A percentile compares a stretch with the other conserved stretches of the same genome.
phyloP scores from a whole-genome alignment of 1,284 basidiomycete genomes.

The Ceratobasidium sp. region DNA sequence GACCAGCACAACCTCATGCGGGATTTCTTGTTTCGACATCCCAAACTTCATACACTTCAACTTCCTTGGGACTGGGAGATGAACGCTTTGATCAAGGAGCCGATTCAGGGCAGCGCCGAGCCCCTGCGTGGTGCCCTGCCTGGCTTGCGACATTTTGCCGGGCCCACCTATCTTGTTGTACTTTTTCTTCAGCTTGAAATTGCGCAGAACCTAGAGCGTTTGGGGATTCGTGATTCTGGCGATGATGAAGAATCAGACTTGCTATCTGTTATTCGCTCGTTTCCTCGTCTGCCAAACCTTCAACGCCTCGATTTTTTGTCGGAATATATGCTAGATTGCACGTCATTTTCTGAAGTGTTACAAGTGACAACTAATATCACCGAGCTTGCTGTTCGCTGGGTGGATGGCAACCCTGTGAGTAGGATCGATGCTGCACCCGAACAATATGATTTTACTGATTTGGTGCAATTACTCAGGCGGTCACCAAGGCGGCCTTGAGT shows the following conservation, averaged over 20 bases:
- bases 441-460: not conserved
- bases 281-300: conserved; percentile 34
- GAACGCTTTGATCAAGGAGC: conserved; percentile 27
- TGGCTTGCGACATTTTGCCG: conserved; percentile 16
- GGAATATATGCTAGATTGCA: conserved; percentile 30
- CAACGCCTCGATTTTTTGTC: conserved; percentile 22
- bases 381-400: conserved; percentile 29
- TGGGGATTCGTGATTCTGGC: conserved; percentile 21
- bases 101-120: not conserved
- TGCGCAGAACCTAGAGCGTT: conserved; percentile 23
- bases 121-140: conserved; percentile 24
- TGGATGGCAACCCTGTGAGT: conserved; percentile 41
- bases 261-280: not conserved
- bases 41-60: conserved; percentile 13
- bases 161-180: conserved; percentile 25
- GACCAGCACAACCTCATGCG: conserved; percentile 18
- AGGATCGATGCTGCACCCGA: not conserved
- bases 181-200: conserved; percentile 16
- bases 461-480: not conserved
- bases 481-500: not conserved
- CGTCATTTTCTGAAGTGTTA: conserved; percentile 11
- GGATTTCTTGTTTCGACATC: conserved; percentile 31
- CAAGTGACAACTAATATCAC: conserved; percentile 12
- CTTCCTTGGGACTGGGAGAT: conserved; percentile 42
- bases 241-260: conserved; percentile 35